Base-by-base conservation (phyloP, 805 yeast species). In the Maudiozyma serrabonitensis region DNA sequence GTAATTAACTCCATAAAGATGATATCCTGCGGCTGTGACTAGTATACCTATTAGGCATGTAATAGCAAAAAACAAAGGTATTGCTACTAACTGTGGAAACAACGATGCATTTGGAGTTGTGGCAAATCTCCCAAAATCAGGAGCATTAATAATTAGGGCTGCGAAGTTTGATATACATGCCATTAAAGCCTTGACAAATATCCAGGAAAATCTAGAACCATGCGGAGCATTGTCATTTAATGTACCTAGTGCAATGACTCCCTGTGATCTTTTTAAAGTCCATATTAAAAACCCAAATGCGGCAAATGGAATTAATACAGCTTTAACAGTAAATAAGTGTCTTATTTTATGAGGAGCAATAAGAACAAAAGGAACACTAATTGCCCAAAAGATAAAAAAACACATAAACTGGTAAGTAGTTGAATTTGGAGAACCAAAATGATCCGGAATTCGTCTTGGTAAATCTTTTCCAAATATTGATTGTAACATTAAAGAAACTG, bases 81-180 rank as follows among this genome's bases (percentile, higher is more conserved):
- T 79, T 3, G 88, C 72, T 25, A 81, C 58, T 40, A 73, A 57
- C 62, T 80, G 84, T 6, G 82, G 72, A 69, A 72, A 72, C 25
- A 69, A 58, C 5, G 79, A 70, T 15, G 76, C 62, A 19, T 52
- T 62, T 26, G 71, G 69, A n/a, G 76, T 75, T 46, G 70, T 73
- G 3, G 93, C 80, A 66, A 87, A 82, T 61, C 95, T 77, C 19
- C 90, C 72, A 63, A 85, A 86, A 71, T 87, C 95, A 0, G 95
- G 91, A 9, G 90, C 86, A 68, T 87, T 87, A 49, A 82, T 76
- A 58, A 86, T 82, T 58, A 87, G 72, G 12, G 93, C 82, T 3
- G 91, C 87, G 59, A 86, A 87, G 69, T 86, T 86, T 26, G 90
- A 84, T 52, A 87, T 70, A 41, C 87, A 75, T 65, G 80, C 81